Base-by-base conservation (phyloP, 371 early-diverging fungal species). In the Blastocladiella emersonii region DNA sequence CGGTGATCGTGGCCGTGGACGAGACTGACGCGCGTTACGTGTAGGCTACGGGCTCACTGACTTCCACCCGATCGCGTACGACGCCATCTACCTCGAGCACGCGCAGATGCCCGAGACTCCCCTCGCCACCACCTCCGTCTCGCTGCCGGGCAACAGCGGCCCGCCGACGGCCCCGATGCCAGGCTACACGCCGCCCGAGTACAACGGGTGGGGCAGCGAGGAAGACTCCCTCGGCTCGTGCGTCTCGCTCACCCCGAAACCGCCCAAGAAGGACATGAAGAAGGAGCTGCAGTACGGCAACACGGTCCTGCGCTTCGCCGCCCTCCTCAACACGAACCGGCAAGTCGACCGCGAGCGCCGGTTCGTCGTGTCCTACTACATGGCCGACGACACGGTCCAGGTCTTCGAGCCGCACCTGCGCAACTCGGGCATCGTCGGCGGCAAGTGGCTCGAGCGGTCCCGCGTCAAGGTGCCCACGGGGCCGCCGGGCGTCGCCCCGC, bases 351-450 rank as follows among this genome's bases (percentile, higher is more conserved):
- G 69, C 30, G 78, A 77, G 62, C 73, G 81, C 36, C 64, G 70
- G 60, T 80, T 80, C 67, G 76, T 80, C 17, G 70, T 80, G 41
- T 66, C 70, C 6, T 65, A 74, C 65, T 68, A 70, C 64, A 61
- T 73, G 32, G 72, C 71, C 7, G 78, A 80, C 63, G 78, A 77
- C 53, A 72, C 77, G 15, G 67, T 80, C 56, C 60, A 67, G 43
- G 74, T 80, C 19, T 78, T 77, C 73, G 78, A 80, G 63, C 77
- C 80, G 12, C 71, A 67, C 30, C 67, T 70, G 48, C 62, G 77
- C 43, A 64, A 64, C 34, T 37, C 44, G 21, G 79, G 79, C 5
- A 68, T 77, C 23, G 63, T 76, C 34, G 78, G 80, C 23, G 80
- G 80, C 48, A 79, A 79, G 68, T 79, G 76, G 56, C 68, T 79